Percentiles rank a stretch among this genome's conserved stretches.
Evolutionary conservation across 257 asterid genomes (phyloP).

Genomic region (Dorcoceras hygrometricum): DNA sequence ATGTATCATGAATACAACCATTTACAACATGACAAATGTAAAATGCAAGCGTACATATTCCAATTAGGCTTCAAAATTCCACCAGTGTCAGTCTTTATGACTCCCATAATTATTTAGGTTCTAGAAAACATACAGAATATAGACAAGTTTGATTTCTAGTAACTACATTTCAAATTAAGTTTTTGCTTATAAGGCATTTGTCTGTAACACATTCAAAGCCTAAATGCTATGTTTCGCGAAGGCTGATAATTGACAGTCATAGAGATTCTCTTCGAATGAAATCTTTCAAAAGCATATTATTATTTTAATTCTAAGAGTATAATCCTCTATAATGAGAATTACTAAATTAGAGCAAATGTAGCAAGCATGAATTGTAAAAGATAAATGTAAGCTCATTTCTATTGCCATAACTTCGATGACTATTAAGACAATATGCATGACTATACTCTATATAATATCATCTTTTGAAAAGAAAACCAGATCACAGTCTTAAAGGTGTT

Average conservation of each 20-base stretch:
- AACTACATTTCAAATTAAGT: too few relatives aligned
- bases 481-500: too few relatives aligned
- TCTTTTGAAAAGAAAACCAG: too few relatives aligned
- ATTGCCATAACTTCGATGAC: background rate
- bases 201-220: too few relatives aligned
- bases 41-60: background rate
- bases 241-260: background rate
- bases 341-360: background rate
- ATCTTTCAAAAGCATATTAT: background rate
- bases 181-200: too few relatives aligned
- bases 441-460: background rate
- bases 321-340: background rate
- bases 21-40: background rate
- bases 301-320: background rate
- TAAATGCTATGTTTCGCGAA: too few relatives aligned
- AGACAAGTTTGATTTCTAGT: too few relatives aligned
- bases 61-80: background rate
- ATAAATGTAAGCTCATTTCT: background rate
- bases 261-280: background rate
- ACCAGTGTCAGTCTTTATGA: background rate
- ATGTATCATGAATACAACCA: background rate
- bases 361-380: too few relatives aligned
- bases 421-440: background rate
- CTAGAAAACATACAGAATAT: too few relatives aligned
- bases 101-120: too few relatives aligned